These are phyloP conservation scores for Paramecium tetraurelia DNA, from an alignment of 73 alveolate genomes.

Conservation along the genomic window DNA sequence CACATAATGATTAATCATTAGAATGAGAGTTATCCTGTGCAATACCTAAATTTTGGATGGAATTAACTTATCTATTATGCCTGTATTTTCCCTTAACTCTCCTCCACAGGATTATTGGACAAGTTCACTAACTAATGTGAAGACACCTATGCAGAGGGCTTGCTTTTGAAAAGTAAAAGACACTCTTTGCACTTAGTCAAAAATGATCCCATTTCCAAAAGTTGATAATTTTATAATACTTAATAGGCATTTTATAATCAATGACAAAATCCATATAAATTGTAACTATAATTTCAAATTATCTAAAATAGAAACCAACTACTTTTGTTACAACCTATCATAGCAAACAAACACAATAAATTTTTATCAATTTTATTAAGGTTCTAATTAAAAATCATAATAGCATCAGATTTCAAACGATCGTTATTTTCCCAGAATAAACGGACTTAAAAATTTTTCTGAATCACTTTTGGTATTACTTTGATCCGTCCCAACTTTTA, in stretches of 20 bases:
- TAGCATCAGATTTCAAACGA: not conserved
- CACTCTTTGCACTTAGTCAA: not conserved
- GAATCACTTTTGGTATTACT: not conserved
- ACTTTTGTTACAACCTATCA: not conserved
- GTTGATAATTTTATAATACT: not conserved
- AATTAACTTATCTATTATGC: not conserved
- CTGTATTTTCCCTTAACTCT: not conserved
- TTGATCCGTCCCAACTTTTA: not conserved
- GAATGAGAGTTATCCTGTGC: not conserved
- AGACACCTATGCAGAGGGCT: not conserved
- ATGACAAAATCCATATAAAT: not conserved
- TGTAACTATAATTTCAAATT: not conserved
- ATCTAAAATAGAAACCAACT: not conserved
- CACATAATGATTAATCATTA: not conserved
- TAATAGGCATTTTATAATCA: not conserved
- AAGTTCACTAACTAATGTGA: not conserved
- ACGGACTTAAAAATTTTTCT: not conserved
- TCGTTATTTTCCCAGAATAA: not conserved
- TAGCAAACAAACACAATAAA: not conserved
- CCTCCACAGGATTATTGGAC: not conserved
- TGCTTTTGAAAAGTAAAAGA: not conserved
- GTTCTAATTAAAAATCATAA: not conserved
- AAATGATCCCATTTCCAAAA: not conserved
- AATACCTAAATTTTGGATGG: not conserved
- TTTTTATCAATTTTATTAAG: not conserved